A percentile compares a stretch with the other conserved stretches of the same genome.
phyloP scores from a whole-genome alignment of 306 rosid species.

The Inga oerstediana region DNA sequence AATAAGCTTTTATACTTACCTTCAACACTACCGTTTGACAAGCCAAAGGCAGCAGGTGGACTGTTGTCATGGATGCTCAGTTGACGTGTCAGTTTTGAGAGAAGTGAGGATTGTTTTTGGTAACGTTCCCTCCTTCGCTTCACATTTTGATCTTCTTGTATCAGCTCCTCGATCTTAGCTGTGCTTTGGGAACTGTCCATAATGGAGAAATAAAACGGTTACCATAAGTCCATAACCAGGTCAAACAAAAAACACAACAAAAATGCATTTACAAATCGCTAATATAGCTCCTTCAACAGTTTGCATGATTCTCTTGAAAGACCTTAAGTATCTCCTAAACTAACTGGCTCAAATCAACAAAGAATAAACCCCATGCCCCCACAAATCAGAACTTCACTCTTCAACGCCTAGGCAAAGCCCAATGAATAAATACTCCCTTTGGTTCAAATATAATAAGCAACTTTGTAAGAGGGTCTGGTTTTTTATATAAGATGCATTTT shows the following conservation, averaged over 20 bases:
- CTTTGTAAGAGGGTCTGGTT: too few relatives aligned
- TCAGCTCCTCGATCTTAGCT: constrained; percentile 84
- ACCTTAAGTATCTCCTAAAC: background rate
- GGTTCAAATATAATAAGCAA: too few relatives aligned
- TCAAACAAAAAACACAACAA: background rate
- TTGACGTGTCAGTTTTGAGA: constrained; percentile 86
- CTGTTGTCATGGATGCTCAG: constrained; percentile 89
- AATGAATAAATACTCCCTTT: background rate
- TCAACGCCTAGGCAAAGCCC: background rate
- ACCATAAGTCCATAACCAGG: background rate
- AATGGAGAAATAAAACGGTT: constrained; percentile 13
- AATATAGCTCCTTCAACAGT: background rate
- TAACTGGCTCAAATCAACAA: background rate
- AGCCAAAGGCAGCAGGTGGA: constrained; percentile 78
- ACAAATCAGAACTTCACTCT: background rate
- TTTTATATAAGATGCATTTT: too few relatives aligned
- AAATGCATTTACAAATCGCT: background rate
- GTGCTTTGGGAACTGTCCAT: constrained; percentile 77
- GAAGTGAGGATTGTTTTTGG: constrained; percentile 90
- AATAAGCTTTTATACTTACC: constrained; percentile 42
- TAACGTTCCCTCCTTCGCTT: constrained; percentile 75
- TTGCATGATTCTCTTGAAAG: background rate
- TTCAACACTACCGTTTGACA: constrained; percentile 69
- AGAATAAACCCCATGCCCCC: background rate
- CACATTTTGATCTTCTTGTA: constrained; percentile 88